Base-by-base conservation (phyloP, 176 grass and related monocot species). In the Thinopyrum elongatum region DNA sequence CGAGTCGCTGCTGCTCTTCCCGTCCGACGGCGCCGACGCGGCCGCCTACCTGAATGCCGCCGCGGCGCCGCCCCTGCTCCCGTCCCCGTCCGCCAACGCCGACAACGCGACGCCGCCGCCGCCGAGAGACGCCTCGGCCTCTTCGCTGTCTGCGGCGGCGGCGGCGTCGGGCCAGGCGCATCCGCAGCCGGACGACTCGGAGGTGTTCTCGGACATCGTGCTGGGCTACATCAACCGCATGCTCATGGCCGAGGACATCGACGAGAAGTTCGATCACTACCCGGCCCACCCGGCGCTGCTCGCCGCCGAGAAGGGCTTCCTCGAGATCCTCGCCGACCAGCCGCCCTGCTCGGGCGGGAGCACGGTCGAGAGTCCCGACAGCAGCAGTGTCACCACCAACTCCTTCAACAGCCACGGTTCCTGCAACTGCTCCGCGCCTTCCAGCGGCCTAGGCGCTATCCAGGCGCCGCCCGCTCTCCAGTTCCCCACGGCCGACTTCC, bases 231-330 rank as follows among this genome's bases (percentile, higher is more conserved):
- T 99, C 87, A 86, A 85, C 84, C 90, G 86, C 62, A 96, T 92
- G 76, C 92, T 99, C 21, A 94, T 99, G 97, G 97, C 94, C 74
- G 96, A 94, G 89, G 94, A 94, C 84, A 94, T 94, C 68, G 97
- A 96, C 80, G 92, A 91, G n/a, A 96, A 96, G 79, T 96, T 96
- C 82, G 94, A 98, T 26, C 89, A 92, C 83, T 92, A 90, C 79
- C 93, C 89, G 55, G 91, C 87, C 82, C 90, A 91, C 35, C 82
- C 82, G 22, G 93, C 63, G 44, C 85, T 98, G 84, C 81, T 96
- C 65, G 94, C 92, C 33, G 88, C 90, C 23, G 90, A 98, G 89
- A 91, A 88, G 72, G 92, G 92, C 67, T 95, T 95, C 66, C 82
- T 90, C 62, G 94, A 95, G 64, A 98, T 98, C 74, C 86, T 98